Percentiles rank a stretch among this genome's conserved stretches.
Conservation (phyloP, 305 asterid genomes). For the Solanum chacoense region DNA sequence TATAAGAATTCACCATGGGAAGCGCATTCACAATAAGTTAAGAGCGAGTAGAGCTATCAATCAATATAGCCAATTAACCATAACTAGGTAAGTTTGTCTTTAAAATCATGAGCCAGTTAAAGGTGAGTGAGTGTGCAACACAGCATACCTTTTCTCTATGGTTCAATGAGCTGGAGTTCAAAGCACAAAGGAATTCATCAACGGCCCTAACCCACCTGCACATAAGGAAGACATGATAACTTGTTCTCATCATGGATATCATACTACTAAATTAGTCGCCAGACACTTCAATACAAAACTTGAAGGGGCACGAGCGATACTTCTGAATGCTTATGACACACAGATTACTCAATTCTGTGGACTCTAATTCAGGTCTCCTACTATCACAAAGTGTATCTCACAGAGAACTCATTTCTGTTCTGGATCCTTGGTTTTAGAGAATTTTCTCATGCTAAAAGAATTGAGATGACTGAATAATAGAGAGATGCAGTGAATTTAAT, state of each 20-base stretch:
- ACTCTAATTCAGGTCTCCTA: not conserved
- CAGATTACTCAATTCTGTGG: not conserved
- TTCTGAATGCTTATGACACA: not conserved
- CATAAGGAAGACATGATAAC: not conserved
- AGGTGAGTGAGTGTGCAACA: not conserved
- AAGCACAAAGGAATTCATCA: slow-evolving; percentile 59
- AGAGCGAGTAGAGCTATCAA: not conserved
- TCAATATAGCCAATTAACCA: not conserved
- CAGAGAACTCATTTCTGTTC: not conserved
- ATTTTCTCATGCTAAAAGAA: not conserved
- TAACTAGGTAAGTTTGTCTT: not conserved
- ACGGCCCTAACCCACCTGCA: slow-evolving; percentile 95
- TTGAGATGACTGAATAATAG: not conserved
- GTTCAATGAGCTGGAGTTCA: slow-evolving; percentile 53
- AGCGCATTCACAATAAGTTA: not conserved
- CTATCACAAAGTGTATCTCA: not conserved
- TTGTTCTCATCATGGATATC: not conserved
- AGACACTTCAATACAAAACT: not conserved
- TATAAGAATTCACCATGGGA: not conserved
- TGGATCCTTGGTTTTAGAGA: not conserved
- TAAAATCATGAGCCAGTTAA: not conserved
- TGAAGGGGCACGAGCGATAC: not conserved
- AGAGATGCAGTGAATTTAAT: not conserved
- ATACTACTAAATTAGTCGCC: not conserved
- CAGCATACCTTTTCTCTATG: slow-evolving; percentile 33